Evolutionary conservation across 2,329 filamentous ascomycete genomes (phyloP), one percentile per base, ranked within the genome.

Genomic region (Hortaea werneckii): DNA sequence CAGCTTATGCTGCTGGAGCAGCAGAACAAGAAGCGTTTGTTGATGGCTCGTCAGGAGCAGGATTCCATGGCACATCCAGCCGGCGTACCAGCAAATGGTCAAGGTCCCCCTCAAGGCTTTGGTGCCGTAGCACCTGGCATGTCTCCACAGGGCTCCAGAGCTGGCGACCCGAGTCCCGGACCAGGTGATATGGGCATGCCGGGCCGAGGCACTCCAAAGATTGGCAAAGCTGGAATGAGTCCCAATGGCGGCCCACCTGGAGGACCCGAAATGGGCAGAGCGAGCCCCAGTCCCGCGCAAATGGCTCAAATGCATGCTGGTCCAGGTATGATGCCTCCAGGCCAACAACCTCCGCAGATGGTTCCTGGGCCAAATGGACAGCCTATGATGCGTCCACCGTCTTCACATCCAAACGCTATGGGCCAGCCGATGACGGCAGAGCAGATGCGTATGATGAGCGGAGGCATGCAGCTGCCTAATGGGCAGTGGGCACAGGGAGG

Each of bases 1-100:
- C 85, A 90, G 64, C 69, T 90, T 61, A 90, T 89, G 85, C 68
- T 89, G 42, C 75, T 90, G 11, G 85, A 90, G 66, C 85, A 89
- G 66, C 85, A 90, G 67, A 90, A 90, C 58, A 90, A 89, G 73
- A 89, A 88, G 67, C 75, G 85, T 12, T 73, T 90, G 41, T 80
- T 88, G 73, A 87, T 88, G 84, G 85, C 85, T 34, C 79, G 85
- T 12, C 83, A 81, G 66, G 79, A 88, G 62, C 85, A 90, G 64
- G 86, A 89, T 52, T 79, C 69, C 59, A 75, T 81, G 64, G 74
- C 69, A 42, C 53, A 73, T 42, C 76, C 74, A 26, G 72, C 72
- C 29, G 59, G 55, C 35, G 56, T 58, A 10, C 53, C 56, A 37
- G 66, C 61, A 26, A 61, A 62, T 45, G 76, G 74, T 39, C 76